phyloP scores from a whole-genome alignment of 306 rosid species.

The Bauhinia variegata region DNA sequence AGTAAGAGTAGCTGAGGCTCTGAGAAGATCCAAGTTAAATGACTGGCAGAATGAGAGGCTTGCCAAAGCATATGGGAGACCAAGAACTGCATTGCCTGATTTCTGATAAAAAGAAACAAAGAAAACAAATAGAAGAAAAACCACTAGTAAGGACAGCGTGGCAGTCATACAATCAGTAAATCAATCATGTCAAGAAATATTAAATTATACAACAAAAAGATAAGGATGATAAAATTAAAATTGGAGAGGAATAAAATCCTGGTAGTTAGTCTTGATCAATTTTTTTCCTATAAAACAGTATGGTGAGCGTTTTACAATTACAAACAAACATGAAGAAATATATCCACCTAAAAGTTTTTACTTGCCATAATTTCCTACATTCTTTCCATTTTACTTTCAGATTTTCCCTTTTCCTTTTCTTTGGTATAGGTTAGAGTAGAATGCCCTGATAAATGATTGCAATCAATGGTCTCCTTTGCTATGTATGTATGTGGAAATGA shows the following conservation, averaged over 20 bases:
- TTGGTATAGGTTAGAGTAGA: slow-evolving; percentile 6
- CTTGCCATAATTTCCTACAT: not conserved
- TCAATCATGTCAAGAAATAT: slow-evolving; percentile 8
- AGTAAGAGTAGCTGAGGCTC: slow-evolving; percentile 88
- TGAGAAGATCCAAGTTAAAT: slow-evolving; percentile 93
- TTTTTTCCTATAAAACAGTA: not conserved
- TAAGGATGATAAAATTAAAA: not conserved
- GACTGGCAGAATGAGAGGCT: slow-evolving; percentile 95
- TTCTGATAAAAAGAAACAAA: slow-evolving; percentile 54
- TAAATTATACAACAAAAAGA: slow-evolving; percentile 4
- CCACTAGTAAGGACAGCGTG: slow-evolving; percentile 3
- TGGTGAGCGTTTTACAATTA: not conserved
- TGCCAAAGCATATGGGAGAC: slow-evolving; percentile 91
- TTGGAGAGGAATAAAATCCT: not conserved
- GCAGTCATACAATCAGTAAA: not conserved
- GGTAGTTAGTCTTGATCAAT: no score
- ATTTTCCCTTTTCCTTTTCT: slow-evolving; percentile 3
- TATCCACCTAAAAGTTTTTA: not conserved
- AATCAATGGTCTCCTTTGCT: slow-evolving; percentile 13
- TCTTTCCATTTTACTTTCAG: not conserved
- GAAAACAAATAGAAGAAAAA: slow-evolving; percentile 22
- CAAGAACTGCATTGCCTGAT: slow-evolving; percentile 94
- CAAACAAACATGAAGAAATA: slow-evolving; percentile 12
- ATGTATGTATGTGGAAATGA: not conserved
- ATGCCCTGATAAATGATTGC: slow-evolving; percentile 2